These are phyloP conservation scores for Monilinia fructigena DNA, from an alignment of 2,329 filamentous ascomycete genomes.

Conservation along the genomic window DNA sequence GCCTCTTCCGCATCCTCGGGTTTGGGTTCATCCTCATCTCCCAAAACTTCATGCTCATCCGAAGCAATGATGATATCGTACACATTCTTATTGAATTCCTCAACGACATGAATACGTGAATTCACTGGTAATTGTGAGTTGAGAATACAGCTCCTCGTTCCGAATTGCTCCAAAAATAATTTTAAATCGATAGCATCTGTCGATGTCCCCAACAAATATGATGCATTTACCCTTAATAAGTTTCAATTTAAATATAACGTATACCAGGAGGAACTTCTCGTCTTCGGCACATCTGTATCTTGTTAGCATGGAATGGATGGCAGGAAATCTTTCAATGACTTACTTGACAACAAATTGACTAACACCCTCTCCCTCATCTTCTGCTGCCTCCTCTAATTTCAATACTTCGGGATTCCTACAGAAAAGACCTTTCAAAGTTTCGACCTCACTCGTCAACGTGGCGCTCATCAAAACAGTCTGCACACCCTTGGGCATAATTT, in stretches of 20 bases:
- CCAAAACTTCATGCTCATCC: constrained; percentile 84
- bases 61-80: constrained; percentile 98
- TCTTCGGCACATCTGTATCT: constrained; percentile 76
- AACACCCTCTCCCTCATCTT: constrained; percentile 72
- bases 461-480: constrained; percentile 95
- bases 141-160: constrained; percentile 86
- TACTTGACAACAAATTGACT: constrained; percentile 85
- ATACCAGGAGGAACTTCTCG: constrained; percentile 90
- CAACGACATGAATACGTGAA: constrained; percentile 87
- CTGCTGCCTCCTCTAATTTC: constrained; percentile 78
- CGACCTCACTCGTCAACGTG: constrained; percentile 83
- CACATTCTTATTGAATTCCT: constrained; percentile 94
- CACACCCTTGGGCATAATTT: constrained; percentile 75
- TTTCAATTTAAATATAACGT: constrained; percentile 93
- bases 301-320: constrained; percentile 27
- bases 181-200: constrained; percentile 92
- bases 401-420: constrained; percentile 76
- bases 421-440: constrained; percentile 81
- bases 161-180: constrained; percentile 95
- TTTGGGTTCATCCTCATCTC: constrained; percentile 50
- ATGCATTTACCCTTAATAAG: constrained; percentile 91
- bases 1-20: constrained; percentile 31
- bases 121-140: constrained; percentile 96
- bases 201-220: constrained; percentile 81
- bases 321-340: constrained; percentile 31